These are phyloP conservation scores for Coniella vitis DNA, from an alignment of 2,329 filamentous ascomycete genomes.

Conservation along the genomic window DNA sequence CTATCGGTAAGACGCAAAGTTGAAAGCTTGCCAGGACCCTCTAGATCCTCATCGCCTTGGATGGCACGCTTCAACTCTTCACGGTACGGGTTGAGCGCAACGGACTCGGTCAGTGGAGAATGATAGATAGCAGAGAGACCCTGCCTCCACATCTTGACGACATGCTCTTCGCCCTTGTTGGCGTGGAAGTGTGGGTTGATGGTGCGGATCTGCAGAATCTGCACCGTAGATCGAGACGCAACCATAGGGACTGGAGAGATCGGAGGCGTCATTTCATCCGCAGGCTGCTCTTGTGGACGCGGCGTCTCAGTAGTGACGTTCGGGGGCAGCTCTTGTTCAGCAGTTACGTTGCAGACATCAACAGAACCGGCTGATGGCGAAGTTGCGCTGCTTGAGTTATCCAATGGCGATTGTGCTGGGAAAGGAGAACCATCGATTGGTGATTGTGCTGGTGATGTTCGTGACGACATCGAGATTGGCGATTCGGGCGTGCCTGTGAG, in stretches of 20 bases:
- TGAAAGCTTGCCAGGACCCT: background rate
- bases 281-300: background rate
- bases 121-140: conserved; percentile 26
- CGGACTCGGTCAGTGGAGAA: conserved; percentile 11
- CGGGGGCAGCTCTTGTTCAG: background rate
- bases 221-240: conserved; percentile 6
- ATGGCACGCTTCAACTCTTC: background rate
- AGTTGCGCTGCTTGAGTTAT: background rate
- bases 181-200: conserved; percentile 27
- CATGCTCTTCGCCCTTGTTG: conserved; percentile 23
- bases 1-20: background rate
- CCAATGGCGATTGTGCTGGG: background rate
- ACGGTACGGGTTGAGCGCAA: background rate
- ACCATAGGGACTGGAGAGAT: background rate
- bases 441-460: background rate
- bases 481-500: background rate
- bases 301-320: background rate
- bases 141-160: conserved; percentile 24
- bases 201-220: conserved; percentile 26
- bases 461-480: background rate
- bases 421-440: conserved; percentile 1
- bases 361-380: background rate
- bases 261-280: background rate
- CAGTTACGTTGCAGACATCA: background rate
- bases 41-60: background rate